These are phyloP conservation scores for Casaregolazyma lundiana DNA, from an alignment of 1,139 yeast genomes.

Conservation along the genomic window DNA sequence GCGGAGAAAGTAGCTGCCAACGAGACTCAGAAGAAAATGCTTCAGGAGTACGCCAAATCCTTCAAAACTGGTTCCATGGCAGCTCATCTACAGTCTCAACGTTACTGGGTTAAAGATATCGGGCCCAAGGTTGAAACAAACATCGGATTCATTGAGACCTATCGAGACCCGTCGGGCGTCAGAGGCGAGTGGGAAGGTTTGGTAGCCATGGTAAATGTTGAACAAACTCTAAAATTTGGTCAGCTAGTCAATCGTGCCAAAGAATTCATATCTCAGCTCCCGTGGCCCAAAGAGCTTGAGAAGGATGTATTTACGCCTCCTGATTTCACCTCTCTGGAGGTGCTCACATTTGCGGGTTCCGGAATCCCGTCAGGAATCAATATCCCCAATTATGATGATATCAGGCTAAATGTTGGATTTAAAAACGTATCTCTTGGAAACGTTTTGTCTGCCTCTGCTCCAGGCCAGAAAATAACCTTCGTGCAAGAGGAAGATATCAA, in stretches of 20 bases:
- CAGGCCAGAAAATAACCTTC: conserved; percentile 67
- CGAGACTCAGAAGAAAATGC: conserved; percentile 62
- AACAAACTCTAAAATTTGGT: conserved; percentile 75
- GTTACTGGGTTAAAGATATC: conserved; percentile 81
- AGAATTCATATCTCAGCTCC: conserved; percentile 58
- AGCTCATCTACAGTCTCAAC: conserved; percentile 80
- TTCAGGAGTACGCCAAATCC: conserved; percentile 60
- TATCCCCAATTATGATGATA: conserved; percentile 88
- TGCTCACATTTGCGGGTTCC: conserved; percentile 80
- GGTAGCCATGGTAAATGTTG: conserved; percentile 88
- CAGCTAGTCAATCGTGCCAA: conserved; percentile 64
- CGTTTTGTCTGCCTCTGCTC: conserved; percentile 69
- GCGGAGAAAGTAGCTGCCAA: conserved; percentile 68
- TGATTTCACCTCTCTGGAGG: conserved; percentile 86
- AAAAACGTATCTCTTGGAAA: conserved; percentile 87
- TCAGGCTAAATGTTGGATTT: conserved; percentile 75
- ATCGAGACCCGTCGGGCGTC: conserved; percentile 87
- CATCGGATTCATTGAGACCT: conserved; percentile 87
- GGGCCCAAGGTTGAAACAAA: conserved; percentile 82
- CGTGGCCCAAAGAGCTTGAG: conserved; percentile 73
- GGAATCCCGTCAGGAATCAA: conserved; percentile 93
- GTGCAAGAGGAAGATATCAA: conserved; percentile 49
- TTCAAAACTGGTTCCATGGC: conserved; percentile 80
- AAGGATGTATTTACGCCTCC: conserved; percentile 87
- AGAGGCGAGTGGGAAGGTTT: conserved; percentile 94